These are phyloP conservation scores for Lagerstroemia speciosa DNA, from an alignment of 345 rosid species.

Conservation along the genomic window DNA sequence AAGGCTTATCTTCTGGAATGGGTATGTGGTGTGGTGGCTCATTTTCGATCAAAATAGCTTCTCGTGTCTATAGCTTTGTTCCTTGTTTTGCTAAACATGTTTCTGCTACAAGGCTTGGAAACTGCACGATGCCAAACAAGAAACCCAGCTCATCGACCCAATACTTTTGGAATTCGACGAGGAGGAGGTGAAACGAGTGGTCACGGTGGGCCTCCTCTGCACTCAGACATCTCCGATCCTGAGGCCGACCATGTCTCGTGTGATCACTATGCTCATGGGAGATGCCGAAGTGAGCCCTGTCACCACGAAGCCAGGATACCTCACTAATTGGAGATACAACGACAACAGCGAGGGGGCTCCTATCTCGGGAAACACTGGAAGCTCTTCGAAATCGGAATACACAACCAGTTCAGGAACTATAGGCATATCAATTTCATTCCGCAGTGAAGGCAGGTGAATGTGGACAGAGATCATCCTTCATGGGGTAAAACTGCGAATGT, in stretches of 20 bases:
- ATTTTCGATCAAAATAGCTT: no score
- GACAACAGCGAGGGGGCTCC: no score
- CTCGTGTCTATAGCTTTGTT: no score
- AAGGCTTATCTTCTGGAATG: no score
- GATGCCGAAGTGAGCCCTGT: conserved; percentile 46
- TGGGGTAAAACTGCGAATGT: no score
- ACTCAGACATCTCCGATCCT: conserved; percentile 45
- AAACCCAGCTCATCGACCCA: conserved; percentile 34
- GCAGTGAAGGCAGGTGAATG: no score
- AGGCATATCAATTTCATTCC: no score
- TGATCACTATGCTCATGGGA: conserved; percentile 54
- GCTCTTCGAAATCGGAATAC: no score
- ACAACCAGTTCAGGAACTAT: no score
- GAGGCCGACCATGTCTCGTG: conserved; percentile 62
- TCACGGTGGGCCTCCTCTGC: conserved; percentile 52
- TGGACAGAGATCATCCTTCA: no score
- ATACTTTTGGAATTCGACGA: conserved; percentile 24
- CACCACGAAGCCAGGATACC: conserved; percentile 38
- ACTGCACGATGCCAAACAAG: conserved; percentile 33
- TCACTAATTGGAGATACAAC: conserved; percentile 46
- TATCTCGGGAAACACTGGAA: no score
- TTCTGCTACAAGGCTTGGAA: conserved; percentile 57
- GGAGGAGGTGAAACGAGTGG: conserved; percentile 42
- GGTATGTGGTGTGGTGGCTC: no score
- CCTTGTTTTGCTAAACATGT: background rate